Percentiles rank a stretch among this genome's conserved stretches.
Evolutionary conservation across 2,329 filamentous ascomycete genomes (phyloP).

Genomic region (Dactylellina cionopaga): DNA sequence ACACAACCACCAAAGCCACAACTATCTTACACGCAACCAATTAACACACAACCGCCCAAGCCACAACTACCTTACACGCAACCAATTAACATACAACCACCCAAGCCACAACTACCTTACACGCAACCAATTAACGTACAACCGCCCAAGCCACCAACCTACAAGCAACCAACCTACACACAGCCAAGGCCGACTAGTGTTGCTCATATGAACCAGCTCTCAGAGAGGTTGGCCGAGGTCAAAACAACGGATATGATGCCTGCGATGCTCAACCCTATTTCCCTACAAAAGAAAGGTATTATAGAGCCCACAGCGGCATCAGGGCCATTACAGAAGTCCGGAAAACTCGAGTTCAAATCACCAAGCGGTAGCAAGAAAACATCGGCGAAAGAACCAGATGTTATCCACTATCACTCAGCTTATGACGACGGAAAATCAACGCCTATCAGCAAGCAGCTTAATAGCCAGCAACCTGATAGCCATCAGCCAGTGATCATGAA

Average conservation of each 20-base stretch:
- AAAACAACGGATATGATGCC: slow-evolving; percentile 48
- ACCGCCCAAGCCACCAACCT: neutral
- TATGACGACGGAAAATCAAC: neutral
- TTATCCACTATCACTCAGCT: neutral
- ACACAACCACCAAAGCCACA: neutral
- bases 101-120: neutral
- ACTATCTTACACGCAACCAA: neutral
- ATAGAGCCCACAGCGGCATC: neutral
- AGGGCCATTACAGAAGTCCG: neutral
- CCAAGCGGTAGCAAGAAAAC: neutral
- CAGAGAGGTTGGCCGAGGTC: slow-evolving; percentile 17
- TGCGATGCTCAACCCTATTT: slow-evolving; percentile 28
- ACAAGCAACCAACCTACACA: neutral
- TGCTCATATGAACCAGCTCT: slow-evolving; percentile 14
- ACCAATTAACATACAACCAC: neutral
- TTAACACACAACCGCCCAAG: neutral
- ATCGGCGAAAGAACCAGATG: neutral
- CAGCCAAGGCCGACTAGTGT: neutral
- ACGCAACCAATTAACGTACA: neutral
- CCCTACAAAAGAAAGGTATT: neutral
- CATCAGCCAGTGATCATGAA: no score
- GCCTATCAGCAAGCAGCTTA: no score
- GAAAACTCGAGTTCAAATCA: neutral
- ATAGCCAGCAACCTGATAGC: no score
- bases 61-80: neutral